Evolutionary conservation across 2,329 filamentous ascomycete species (phyloP).

Genomic region (Aspergillus jensenii): DNA sequence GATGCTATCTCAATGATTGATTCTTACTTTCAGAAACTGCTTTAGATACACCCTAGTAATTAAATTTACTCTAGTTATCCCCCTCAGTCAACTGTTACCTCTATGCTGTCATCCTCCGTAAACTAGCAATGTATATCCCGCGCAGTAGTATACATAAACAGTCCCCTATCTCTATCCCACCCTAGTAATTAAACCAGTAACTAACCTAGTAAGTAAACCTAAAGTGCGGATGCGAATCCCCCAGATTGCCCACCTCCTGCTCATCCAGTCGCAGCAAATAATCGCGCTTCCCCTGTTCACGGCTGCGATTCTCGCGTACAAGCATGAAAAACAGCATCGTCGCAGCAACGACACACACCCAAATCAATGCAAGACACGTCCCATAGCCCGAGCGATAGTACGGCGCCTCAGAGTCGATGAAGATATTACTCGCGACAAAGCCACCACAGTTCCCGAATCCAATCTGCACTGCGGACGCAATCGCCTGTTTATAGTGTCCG

Average conservation of each 20-base stretch:
- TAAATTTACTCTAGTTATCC: no score
- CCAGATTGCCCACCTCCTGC: constrained; percentile 10
- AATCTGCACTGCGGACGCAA: constrained; percentile 43
- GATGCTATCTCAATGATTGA: no score
- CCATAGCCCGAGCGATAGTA: constrained; percentile 40
- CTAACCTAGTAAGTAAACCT: constrained; percentile 7
- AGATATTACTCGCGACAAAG: constrained; percentile 44
- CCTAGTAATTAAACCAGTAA: no score
- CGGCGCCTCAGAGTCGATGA: constrained; percentile 43
- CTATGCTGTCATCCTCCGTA: no score
- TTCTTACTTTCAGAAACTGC: no score
- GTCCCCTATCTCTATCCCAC: no score
- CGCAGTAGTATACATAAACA: no score
- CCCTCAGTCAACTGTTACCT: no score
- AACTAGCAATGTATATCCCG: no score
- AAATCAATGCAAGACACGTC: constrained; percentile 33
- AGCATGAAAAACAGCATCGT: constrained; percentile 6
- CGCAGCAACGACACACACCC: constrained; percentile 11
- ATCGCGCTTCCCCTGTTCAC: constrained; percentile 9
- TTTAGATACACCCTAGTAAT: no score
- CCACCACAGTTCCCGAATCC: constrained; percentile 48
- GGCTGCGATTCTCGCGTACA: constrained; percentile 10
- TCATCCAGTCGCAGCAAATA: not conserved
- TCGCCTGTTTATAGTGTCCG: constrained; percentile 40
- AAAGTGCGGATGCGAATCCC: constrained; percentile 14